Evolutionary conservation across 179 eudicot genomes (phyloP).

Genomic region (Sideroxylon spinosum): DNA sequence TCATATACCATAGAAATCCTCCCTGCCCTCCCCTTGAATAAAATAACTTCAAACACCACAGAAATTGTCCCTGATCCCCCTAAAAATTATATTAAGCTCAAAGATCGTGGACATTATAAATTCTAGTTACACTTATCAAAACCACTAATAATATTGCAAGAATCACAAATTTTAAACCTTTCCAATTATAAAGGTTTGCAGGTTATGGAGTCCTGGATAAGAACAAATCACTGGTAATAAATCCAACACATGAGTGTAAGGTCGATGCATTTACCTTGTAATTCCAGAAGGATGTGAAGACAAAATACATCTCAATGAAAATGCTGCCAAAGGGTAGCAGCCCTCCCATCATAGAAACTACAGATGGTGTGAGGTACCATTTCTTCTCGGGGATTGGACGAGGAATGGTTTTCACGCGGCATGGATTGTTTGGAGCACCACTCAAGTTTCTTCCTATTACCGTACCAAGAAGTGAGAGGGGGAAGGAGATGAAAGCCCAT

Average conservation of each 20-base stretch:
- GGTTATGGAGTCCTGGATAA: too few relatives aligned
- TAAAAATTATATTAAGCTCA: too few relatives aligned
- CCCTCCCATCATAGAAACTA: slow-evolving; percentile 77
- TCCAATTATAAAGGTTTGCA: too few relatives aligned
- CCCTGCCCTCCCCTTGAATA: too few relatives aligned
- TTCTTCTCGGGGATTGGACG: slow-evolving; percentile 92
- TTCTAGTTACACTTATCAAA: too few relatives aligned
- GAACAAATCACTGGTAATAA: too few relatives aligned
- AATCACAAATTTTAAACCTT: too few relatives aligned
- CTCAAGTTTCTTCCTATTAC: slow-evolving; percentile 85
- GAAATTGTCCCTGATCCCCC: too few relatives aligned
- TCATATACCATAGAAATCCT: too few relatives aligned
- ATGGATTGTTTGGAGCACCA: slow-evolving; percentile 83
- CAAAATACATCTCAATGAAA: slow-evolving; percentile 80
- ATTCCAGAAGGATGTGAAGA: slow-evolving; percentile 83
- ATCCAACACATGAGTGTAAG: background rate
- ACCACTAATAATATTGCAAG: too few relatives aligned
- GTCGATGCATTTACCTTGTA: slow-evolving; percentile 50
- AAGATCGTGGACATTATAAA: too few relatives aligned
- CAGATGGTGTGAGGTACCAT: slow-evolving; percentile 83
- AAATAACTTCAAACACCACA: too few relatives aligned
- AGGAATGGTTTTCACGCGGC: slow-evolving; percentile 84
- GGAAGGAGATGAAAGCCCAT: slow-evolving; percentile 87
- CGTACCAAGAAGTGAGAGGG: slow-evolving; percentile 81
- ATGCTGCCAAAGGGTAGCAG: slow-evolving; percentile 82